phyloP scores from a whole-genome alignment of 768 basidiomycete species.

The Mycena vulgaris region DNA sequence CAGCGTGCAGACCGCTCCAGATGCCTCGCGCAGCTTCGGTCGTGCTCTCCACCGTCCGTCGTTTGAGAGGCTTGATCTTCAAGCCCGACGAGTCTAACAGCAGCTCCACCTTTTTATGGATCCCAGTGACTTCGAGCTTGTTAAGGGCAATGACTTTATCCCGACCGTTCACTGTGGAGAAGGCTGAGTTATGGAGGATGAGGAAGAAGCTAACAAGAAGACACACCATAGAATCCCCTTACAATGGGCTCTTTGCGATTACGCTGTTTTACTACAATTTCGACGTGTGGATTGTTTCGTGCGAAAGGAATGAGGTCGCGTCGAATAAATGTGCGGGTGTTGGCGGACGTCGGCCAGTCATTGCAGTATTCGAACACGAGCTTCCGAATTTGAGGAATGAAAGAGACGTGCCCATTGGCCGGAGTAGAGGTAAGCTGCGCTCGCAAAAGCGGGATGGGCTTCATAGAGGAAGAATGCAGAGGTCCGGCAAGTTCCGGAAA shows the following conservation, averaged over 20 bases:
- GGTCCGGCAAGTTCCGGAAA: background rate
- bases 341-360: slow-evolving; percentile 81
- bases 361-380: slow-evolving; percentile 93
- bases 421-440: slow-evolving; percentile 69
- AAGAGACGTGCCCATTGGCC: slow-evolving; percentile 82
- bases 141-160: slow-evolving; percentile 92
- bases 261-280: slow-evolving; percentile 74
- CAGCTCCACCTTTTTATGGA: slow-evolving; percentile 85
- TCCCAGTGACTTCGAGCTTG: slow-evolving; percentile 78
- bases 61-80: slow-evolving; percentile 87
- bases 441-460: slow-evolving; percentile 53
- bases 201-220: slow-evolving; percentile 31
- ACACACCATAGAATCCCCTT: slow-evolving; percentile 86
- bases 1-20: slow-evolving; percentile 91
- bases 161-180: slow-evolving; percentile 80
- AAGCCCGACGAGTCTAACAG: slow-evolving; percentile 90
- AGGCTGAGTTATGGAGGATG: slow-evolving; percentile 40
- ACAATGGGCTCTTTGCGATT: slow-evolving; percentile 75
- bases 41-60: slow-evolving; percentile 81
- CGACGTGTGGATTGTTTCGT: slow-evolving; percentile 78
- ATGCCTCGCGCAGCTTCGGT: slow-evolving; percentile 89
- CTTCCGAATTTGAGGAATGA: slow-evolving; percentile 86
- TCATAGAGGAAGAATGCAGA: slow-evolving; percentile 7
- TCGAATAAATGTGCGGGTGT: slow-evolving; percentile 78
- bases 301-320: slow-evolving; percentile 78